These are phyloP conservation scores for Clarireedia paspali DNA, from an alignment of 2,329 filamentous ascomycete genomes.

Conservation along the genomic window DNA sequence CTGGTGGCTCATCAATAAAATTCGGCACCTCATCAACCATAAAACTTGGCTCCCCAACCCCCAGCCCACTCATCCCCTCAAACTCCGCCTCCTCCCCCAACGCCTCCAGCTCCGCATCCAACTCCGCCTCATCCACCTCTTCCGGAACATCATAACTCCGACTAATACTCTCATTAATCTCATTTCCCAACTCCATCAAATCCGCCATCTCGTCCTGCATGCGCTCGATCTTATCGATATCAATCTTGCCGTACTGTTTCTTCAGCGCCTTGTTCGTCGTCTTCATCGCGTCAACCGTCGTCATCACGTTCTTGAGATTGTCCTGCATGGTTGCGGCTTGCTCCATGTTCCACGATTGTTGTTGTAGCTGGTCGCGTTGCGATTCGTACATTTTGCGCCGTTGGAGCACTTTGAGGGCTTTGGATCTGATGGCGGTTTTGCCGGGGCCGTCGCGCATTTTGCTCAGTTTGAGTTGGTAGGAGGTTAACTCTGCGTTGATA, in stretches of 20 bases:
- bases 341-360: slow-evolving; percentile 98
- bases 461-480: slow-evolving; percentile 78
- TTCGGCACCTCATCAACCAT: slow-evolving; percentile 81
- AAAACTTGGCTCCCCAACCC: slow-evolving; percentile 65
- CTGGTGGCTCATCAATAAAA: slow-evolving; percentile 88
- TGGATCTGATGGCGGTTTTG: slow-evolving; percentile 86
- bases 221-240: slow-evolving; percentile 94
- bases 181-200: slow-evolving; percentile 92
- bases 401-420: slow-evolving; percentile 89
- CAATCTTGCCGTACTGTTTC: slow-evolving; percentile 93
- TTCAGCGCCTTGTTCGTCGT: slow-evolving; percentile 87
- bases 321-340: slow-evolving; percentile 98
- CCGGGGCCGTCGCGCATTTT: slow-evolving; percentile 96
- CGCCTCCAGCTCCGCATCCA: slow-evolving; percentile 94
- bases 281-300: slow-evolving; percentile 95
- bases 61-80: slow-evolving; percentile 51
- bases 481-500: slow-evolving; percentile 80
- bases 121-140: slow-evolving; percentile 91
- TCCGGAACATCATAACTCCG: slow-evolving; percentile 92
- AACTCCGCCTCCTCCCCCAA: slow-evolving; percentile 90
- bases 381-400: slow-evolving; percentile 90
- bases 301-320: slow-evolving; percentile 97
- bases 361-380: slow-evolving; percentile 87
- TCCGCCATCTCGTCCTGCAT: slow-evolving; percentile 99
- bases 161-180: slow-evolving; percentile 92